A percentile compares a stretch with the other conserved stretches of the same genome.
Conservation (phyloP, 106 monocot species). For the Dioscorea alata region DNA sequence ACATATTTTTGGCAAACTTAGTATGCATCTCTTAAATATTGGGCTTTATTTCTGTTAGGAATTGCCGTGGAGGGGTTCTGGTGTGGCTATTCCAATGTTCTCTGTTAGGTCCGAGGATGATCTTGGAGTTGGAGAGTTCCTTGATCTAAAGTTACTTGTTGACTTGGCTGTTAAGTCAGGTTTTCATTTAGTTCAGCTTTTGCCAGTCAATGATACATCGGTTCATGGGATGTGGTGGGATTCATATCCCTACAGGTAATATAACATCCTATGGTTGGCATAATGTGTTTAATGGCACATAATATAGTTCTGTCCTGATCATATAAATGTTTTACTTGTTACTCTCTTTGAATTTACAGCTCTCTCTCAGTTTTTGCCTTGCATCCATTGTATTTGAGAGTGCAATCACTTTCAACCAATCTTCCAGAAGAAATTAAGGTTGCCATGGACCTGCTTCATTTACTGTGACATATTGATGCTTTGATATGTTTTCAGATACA, state of each 20-base stretch:
- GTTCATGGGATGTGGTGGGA: constrained; percentile 97
- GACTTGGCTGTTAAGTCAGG: constrained; percentile 87
- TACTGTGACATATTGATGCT: too few relatives aligned
- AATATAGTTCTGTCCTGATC: too few relatives aligned
- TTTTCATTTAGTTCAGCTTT: constrained; percentile 89
- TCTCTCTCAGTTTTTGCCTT: constrained; percentile 95
- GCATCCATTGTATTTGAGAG: constrained; percentile 88
- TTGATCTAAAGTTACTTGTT: constrained; percentile 85
- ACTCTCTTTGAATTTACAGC: constrained; percentile 35
- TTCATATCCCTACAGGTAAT: constrained; percentile 95
- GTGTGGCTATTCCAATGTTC: constrained; percentile 89
- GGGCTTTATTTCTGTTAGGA: constrained; percentile 28
- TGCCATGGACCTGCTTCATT: not conserved
- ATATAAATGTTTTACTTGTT: too few relatives aligned
- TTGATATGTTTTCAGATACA: too few relatives aligned
- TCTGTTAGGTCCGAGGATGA: constrained; percentile 71
- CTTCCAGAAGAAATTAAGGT: constrained; percentile 77
- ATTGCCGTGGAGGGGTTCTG: constrained; percentile 85
- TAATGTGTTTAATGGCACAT: too few relatives aligned
- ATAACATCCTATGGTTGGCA: not conserved
- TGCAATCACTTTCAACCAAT: constrained; percentile 68
- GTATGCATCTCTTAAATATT: not conserved
- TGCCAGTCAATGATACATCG: constrained; percentile 92
- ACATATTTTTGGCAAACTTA: not conserved
- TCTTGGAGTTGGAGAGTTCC: constrained; percentile 89